Base-by-base conservation (phyloP, 345 rosid genomes). In the Brassica carinata region DNA sequence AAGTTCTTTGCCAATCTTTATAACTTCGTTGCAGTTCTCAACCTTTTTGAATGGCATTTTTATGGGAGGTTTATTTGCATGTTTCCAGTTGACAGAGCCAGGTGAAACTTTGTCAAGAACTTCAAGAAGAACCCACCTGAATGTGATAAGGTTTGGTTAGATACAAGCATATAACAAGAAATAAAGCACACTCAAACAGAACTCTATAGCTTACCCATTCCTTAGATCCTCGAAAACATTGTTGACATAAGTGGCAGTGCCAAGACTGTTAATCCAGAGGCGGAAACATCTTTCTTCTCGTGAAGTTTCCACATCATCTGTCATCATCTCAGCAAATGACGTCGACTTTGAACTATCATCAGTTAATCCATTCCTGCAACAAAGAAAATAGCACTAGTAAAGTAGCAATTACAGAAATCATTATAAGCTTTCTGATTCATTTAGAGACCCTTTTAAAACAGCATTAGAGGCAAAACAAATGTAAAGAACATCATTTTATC, bases 221-320 rank as follows among this genome's bases (percentile, higher is more conserved):
- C 94, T 87, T 72, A 93, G 89, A 87, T 96, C 98, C 87, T 96
- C 99, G 83, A 93, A 93, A 67, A 94, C 79, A 79, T 92, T 89
- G 74, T 94, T 91, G 75, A 94, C 94, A 65, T 90, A 87, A n/a
- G 97, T 87, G 40, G 90, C 84, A 79, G 80, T 81, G 77, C 97
- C 99, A 70, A 93, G 92, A 87, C 98, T 96, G 84, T 96, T 96
- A 61, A 96, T 96, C 98, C 99, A 96, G 69, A 96, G 84, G 15
- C 98, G 94, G 88, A 94, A 96, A 86, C 99, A 96, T 87, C 98
- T 90, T 86, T 94, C 99, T 84, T 94, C 99, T 18, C 95, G 86
- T 67, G 99, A 96, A 76, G 98, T 96, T 85, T 96, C 85, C 9
- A 78, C 87, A 85, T 96, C 99, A 82, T 96, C 99, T 7, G 94